Conservation (phyloP, 768 basidiomycete genomes). For the Dentipellis sp. region DNA sequence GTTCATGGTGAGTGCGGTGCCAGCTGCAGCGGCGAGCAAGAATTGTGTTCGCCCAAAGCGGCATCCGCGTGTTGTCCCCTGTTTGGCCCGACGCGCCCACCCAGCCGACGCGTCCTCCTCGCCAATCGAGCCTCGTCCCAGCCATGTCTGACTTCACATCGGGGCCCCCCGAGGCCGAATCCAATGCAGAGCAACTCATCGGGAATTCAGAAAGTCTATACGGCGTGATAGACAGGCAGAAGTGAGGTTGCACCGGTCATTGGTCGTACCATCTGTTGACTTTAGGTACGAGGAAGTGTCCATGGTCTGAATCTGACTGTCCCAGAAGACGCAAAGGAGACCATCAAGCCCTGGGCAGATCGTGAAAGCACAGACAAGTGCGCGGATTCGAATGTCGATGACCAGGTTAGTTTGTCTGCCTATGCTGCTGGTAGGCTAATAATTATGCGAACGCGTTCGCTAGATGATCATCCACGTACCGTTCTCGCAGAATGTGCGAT, state of each 20-base stretch:
- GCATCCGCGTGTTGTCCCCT: background rate
- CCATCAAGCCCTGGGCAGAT: slow-evolving; percentile 79
- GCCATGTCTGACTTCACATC: background rate
- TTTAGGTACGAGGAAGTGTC: slow-evolving; percentile 37
- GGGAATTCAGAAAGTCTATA: slow-evolving; percentile 51
- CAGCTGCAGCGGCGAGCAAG: background rate
- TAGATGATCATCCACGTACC: slow-evolving; percentile 79
- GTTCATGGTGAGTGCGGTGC: slow-evolving; percentile 13
- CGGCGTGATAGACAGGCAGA: slow-evolving; percentile 53
- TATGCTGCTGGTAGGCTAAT: background rate
- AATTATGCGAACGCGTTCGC: background rate
- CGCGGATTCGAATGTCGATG: slow-evolving; percentile 76
- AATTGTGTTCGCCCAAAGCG: background rate
- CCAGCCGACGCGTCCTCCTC: background rate
- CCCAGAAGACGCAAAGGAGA: slow-evolving; percentile 68
- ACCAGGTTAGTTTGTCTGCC: slow-evolving; percentile 49
- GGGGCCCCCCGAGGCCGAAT: slow-evolving; percentile 19
- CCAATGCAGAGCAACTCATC: slow-evolving; percentile 35
- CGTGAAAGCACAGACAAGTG: slow-evolving; percentile 57
- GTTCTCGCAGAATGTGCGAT: slow-evolving; percentile 67
- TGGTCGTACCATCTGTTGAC: background rate
- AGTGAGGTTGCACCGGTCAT: slow-evolving; percentile 21
- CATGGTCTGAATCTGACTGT: slow-evolving; percentile 72
- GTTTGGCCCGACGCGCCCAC: background rate
- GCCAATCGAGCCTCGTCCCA: background rate